Conservation (phyloP, 208 protist genomes). For the Naegleria fowleri region DNA sequence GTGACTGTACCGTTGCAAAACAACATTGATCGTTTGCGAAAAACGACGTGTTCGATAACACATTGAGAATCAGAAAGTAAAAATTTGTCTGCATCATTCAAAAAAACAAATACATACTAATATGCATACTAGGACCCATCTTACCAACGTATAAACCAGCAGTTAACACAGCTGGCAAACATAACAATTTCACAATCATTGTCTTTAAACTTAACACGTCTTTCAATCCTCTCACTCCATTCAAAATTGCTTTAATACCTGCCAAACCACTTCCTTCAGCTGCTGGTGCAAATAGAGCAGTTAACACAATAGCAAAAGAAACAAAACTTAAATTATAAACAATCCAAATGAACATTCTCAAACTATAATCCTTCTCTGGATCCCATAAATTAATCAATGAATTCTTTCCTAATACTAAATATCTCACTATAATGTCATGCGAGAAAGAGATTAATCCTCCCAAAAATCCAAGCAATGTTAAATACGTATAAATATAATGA, state of each 20-base stretch:
- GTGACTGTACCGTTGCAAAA: no score
- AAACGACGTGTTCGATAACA: no score
- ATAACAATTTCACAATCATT: background rate
- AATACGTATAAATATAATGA: background rate
- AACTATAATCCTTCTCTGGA: background rate
- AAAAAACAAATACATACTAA: background rate
- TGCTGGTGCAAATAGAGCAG: background rate
- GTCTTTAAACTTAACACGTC: background rate
- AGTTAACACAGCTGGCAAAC: background rate
- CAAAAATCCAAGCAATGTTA: background rate
- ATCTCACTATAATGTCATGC: background rate
- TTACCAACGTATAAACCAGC: slow-evolving; percentile 5
- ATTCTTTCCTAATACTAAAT: background rate
- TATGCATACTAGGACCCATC: background rate
- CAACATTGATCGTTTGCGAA: no score
- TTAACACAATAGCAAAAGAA: background rate
- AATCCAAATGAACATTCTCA: background rate
- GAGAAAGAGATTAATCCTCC: background rate
- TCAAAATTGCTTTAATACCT: slow-evolving; percentile 13
- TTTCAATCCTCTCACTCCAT: background rate
- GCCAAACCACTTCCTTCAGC: background rate
- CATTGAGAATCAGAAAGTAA: no score
- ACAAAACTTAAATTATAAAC: background rate
- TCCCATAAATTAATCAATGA: background rate
- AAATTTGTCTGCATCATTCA: no score